Evolutionary conservation across 75 land plant genomes (phyloP).

Genomic region (Pseudotsuga menziesii): DNA sequence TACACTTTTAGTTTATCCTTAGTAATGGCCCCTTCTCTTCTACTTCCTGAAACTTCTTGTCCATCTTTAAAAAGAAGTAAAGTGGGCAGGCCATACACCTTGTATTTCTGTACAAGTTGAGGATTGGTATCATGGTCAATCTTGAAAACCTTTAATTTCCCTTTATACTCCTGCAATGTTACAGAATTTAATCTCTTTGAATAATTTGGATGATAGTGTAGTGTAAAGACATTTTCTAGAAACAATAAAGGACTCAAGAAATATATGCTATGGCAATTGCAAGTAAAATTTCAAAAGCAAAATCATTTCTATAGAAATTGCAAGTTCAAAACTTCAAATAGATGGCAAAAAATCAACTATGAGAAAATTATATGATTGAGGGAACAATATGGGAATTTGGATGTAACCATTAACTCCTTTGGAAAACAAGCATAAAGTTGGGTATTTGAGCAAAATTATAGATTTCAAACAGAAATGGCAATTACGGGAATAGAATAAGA

Average conservation of each 20-base stretch:
- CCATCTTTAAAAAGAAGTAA: conserved; percentile 76
- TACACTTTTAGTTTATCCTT: conserved; percentile 54
- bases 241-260: no score
- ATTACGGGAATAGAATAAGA: no score
- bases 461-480: no score
- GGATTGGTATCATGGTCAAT: conserved; percentile 86
- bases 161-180: conserved; percentile 54
- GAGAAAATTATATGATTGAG: no score
- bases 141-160: conserved; percentile 66
- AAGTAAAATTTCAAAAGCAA: neutral
- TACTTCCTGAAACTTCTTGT: conserved; percentile 74
- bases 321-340: no score
- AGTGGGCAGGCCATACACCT: conserved; percentile 86
- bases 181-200: neutral
- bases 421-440: no score
- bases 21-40: conserved; percentile 88
- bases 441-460: no score
- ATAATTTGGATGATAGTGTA: neutral
- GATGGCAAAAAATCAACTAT: no score
- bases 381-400: no score
- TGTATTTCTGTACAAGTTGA: conserved; percentile 65
- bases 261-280: no score
- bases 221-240: no score
- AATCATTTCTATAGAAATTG: neutral
- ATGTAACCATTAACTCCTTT: no score